Evolutionary conservation across 108 stramenopile genomes (phyloP).

Genomic region (Tribonema minus): DNA sequence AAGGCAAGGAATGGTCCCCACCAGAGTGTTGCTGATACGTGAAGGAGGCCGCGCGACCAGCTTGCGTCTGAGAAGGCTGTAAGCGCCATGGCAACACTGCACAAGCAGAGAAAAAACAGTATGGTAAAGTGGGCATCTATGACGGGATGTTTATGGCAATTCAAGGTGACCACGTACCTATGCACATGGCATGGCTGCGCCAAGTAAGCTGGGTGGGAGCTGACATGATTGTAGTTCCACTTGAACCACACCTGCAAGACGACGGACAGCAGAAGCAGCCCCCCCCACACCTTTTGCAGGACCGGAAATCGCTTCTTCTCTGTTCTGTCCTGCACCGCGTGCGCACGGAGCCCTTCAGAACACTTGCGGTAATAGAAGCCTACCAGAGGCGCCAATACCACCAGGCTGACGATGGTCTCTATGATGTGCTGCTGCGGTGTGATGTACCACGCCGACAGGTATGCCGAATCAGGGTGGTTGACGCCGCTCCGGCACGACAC

Average conservation of each 20-base stretch:
- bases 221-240: constrained; percentile 7
- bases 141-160: no score
- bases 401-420: constrained; percentile 5
- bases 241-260: constrained; percentile 1
- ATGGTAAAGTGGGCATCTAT: no score
- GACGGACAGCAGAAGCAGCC: constrained; percentile 3
- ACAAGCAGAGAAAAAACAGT: no score
- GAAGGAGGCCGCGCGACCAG: constrained; percentile 8
- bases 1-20: constrained; percentile 35
- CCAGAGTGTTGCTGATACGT: constrained; percentile 30
- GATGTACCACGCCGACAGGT: constrained; percentile 32
- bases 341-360: background rate
- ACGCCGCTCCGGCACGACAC: background rate
- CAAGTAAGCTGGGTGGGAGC: constrained; percentile 28
- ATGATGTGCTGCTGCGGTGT: constrained; percentile 34
- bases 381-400: constrained; percentile 11
- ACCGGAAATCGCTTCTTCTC: background rate
- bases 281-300: constrained; percentile 24
- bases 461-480: background rate
- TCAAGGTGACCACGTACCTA: no score
- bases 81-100: constrained; percentile 21
- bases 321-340: background rate
- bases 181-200: constrained; percentile 43
- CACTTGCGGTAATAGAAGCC: constrained; percentile 9
- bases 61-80: constrained; percentile 8